Evolutionary conservation across 2,329 filamentous ascomycete genomes (phyloP), one percentile per base, ranked within the genome.

Genomic region (Epichloe uncinata): DNA sequence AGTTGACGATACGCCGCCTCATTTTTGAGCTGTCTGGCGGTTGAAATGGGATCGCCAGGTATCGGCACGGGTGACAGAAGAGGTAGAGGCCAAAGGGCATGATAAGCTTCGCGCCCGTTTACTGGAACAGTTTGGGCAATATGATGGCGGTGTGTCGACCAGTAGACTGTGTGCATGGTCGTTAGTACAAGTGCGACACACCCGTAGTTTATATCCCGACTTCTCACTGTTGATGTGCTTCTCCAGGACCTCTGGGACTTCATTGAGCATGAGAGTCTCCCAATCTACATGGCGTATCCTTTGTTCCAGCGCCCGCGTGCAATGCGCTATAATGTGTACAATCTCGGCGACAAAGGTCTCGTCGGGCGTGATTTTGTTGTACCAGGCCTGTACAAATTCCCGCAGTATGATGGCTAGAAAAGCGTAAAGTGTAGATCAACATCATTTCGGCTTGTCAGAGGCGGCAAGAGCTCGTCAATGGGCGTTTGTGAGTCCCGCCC

Each of bases 341-440:
- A 96, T 78, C 69, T 96, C 90, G 57, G 85, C 83, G 53, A 93
- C 82, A 62, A 98, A 94, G 12, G 80, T 76, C 63, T 90, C 85
- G 67, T 98, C 91, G 3, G 88, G 81, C 1, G 91, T 96, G 65
- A 98, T 93, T 65, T 84, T 91, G 56, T 74, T 76, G 71, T 98
- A 98, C 93, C 93, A 98, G 34, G 81, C 82, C 65, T 93, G 84
- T 37, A 98, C 85, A 64, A 89, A 95, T 56, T 96, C 89, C 60
- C 86, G 82, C 59, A 96, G 74, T 54, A 97, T 81, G 52, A 97
- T 85, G 48, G 93, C 86, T 53, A 98, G 82, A 53, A 97, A 78
- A 30, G 87, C 91, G 64, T 97, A 98, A 4, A 98, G 77, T 98
- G 86, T 50, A 94, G 71, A 66, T 98, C 93, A 52, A 97, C 81